phyloP scores from a whole-genome alignment of 805 yeast genomes.

The Wickerhamomyces bovis region DNA sequence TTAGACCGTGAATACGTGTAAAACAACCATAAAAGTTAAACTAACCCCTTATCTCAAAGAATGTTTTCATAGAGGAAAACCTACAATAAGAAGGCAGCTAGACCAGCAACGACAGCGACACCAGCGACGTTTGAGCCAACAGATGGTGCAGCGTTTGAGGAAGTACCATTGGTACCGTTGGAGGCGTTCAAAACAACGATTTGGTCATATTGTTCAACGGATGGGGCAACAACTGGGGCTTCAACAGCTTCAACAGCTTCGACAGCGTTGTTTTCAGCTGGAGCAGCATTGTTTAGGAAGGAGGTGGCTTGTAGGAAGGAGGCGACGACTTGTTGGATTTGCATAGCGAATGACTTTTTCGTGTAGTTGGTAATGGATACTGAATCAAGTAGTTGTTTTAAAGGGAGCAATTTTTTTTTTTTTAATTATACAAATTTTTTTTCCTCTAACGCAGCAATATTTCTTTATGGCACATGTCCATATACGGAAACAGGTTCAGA shows the following conservation, averaged over 20 bases:
- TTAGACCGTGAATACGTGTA: not conserved
- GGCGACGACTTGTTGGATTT: slow-evolving; percentile 27
- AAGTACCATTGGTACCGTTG: slow-evolving; percentile 22
- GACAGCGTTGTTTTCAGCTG: not conserved
- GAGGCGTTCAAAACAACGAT: slow-evolving; percentile 14
- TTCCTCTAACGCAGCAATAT: too few species aligned
- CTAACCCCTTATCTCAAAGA: not conserved
- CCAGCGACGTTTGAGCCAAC: slow-evolving; percentile 15
- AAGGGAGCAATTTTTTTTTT: not conserved
- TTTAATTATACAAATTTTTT: too few species aligned
- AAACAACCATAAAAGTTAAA: not conserved
- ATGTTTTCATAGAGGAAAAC: not conserved
- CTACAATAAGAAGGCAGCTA: slow-evolving; percentile 24
- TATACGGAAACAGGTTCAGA: too few species aligned
- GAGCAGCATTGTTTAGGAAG: slow-evolving; percentile 8
- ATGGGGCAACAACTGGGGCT: slow-evolving; percentile 2
- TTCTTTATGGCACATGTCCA: too few species aligned
- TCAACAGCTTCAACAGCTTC: slow-evolving; percentile 3
- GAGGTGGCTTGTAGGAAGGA: slow-evolving; percentile 23
- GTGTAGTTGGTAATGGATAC: too few species aligned
- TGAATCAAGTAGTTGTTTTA: too few species aligned
- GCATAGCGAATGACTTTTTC: slow-evolving; percentile 15
- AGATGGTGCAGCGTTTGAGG: slow-evolving; percentile 22
- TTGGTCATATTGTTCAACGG: slow-evolving; percentile 9
- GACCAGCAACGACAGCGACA: slow-evolving; percentile 20